Evolutionary conservation across 495 filamentous ascomycete genomes (phyloP).

Genomic region (Hyaloscypha variabilis): DNA sequence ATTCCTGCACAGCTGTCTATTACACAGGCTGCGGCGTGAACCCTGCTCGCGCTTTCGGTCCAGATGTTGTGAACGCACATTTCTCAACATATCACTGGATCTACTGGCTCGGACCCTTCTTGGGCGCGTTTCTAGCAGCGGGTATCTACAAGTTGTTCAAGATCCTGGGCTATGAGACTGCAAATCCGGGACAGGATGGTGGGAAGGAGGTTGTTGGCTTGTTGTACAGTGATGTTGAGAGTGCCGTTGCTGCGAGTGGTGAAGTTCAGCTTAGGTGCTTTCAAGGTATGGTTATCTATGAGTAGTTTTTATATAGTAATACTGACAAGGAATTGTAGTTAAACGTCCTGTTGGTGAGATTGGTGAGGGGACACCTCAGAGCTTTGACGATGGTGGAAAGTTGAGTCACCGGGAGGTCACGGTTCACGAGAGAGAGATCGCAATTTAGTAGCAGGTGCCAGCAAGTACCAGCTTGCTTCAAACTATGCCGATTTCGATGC

Average conservation of each 20-base stretch:
- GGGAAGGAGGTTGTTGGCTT: neutral
- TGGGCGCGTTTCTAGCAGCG: slow-evolving; percentile 61
- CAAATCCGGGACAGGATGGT: slow-evolving; percentile 71
- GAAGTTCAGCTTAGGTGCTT: neutral
- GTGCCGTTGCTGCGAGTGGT: neutral
- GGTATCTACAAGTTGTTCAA: slow-evolving; percentile 66
- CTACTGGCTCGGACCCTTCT: slow-evolving; percentile 60
- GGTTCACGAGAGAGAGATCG: too few species aligned
- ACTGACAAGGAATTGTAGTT: too few species aligned
- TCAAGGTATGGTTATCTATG: too few species aligned
- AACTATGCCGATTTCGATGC: too few species aligned
- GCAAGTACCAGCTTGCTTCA: too few species aligned
- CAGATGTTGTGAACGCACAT: slow-evolving; percentile 58
- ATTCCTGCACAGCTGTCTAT: slow-evolving; percentile 48
- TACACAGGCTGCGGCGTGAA: slow-evolving; percentile 76
- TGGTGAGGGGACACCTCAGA: too few species aligned
- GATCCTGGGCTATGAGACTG: slow-evolving; percentile 67
- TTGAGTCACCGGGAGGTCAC: too few species aligned
- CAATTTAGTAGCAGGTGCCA: too few species aligned
- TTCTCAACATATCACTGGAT: slow-evolving; percentile 76
- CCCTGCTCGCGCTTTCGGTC: slow-evolving; percentile 72
- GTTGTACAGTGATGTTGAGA: slow-evolving; percentile 7
- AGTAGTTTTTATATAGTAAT: too few species aligned
- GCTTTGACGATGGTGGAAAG: too few species aligned
- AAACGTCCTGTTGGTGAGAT: too few species aligned